Base-by-base conservation (phyloP, 176 grass and related monocot genomes). In the Coix lacrymajobi region DNA sequence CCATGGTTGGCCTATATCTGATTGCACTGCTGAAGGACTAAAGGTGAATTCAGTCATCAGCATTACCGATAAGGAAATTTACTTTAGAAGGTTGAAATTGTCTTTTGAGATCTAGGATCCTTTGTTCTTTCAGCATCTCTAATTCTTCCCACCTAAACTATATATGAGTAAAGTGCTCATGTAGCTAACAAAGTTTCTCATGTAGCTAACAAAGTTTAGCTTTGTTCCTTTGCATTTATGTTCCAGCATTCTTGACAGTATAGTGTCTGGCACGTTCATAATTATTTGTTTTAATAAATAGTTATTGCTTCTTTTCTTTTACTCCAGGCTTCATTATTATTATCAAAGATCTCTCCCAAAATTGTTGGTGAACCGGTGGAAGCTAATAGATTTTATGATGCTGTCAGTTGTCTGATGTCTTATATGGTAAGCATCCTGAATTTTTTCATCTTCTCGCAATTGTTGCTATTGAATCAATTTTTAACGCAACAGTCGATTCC, bases 1-100 rank as follows among this genome's bases (percentile, higher is more conserved):
- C 78, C 87, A 99, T 39, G 96, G 96, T 46, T 99, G 96, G 96
- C 89, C 93, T 84, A 85, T 96, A 89, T 99, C 96, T 58, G 96
- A 96, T 88, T 99, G 96, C 83, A 96, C 93, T 75, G 87, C 93
- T 34, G 96, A 96, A 96, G 96, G 93, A 88, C 57, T 99, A 45
- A 99, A 99, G 93, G 88, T 86, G 72, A 83, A 14, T 43, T 77
- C 39, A 40, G 9, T 67, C 52, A 31, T 51, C 16, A 41, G 12
- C 57, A 69, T 51, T 69, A 80, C 8, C 17, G 69, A 40, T 69
- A 66, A 66, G 0, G 38, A 49, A 57, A 64, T 28, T 58, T 73
- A 25, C 28, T 66, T 79, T 40, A 77, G 20, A 56, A 66, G 34
- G 61, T 75, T 15, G 29, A 78, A 20, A 8, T 52, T 36, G 2